phyloP scores from a whole-genome alignment of 306 rosid species.

The Sesbania bispinosa region DNA sequence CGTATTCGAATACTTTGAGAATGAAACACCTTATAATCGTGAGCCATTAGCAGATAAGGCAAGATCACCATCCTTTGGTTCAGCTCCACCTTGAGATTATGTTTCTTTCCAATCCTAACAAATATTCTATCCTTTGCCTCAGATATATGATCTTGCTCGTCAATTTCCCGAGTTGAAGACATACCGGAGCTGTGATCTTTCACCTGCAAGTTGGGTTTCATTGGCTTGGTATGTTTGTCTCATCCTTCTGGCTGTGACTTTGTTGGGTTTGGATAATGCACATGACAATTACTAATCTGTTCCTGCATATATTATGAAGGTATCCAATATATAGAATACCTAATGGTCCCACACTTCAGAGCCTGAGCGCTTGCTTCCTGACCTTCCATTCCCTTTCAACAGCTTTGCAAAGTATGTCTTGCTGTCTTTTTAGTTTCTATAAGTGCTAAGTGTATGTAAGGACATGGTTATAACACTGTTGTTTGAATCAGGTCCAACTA shows the following conservation, averaged over 20 bases:
- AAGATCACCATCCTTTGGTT: conserved; percentile 31
- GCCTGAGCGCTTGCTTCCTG: conserved; percentile 68
- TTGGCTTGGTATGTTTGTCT: conserved; percentile 62
- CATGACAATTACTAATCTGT: not conserved
- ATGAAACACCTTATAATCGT: conserved; percentile 63
- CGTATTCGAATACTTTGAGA: conserved; percentile 62
- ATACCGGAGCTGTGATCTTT: conserved; percentile 65
- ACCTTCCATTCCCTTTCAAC: conserved; percentile 67
- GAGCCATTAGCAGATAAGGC: conserved; percentile 79
- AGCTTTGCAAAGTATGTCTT: conserved; percentile 41
- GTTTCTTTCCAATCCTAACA: conserved; percentile 16
- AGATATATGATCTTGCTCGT: conserved; percentile 57
- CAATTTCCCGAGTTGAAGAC: conserved; percentile 62
- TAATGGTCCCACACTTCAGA: conserved; percentile 71
- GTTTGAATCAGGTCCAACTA: conserved; percentile 42
- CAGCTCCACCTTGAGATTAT: not conserved
- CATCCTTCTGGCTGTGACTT: not conserved
- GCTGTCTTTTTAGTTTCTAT: conserved; percentile 5
- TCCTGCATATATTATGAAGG: conserved; percentile 38
- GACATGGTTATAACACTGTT: not conserved
- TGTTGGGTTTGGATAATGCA: not conserved
- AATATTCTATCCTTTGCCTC: conserved; percentile 21
- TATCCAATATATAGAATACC: conserved; percentile 91
- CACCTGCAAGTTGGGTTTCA: conserved; percentile 80
- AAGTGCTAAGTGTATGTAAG: not conserved